These are phyloP conservation scores for Phytophthora boehmeriae DNA, from an alignment of 352 stramenopile genomes.

Conservation along the genomic window DNA sequence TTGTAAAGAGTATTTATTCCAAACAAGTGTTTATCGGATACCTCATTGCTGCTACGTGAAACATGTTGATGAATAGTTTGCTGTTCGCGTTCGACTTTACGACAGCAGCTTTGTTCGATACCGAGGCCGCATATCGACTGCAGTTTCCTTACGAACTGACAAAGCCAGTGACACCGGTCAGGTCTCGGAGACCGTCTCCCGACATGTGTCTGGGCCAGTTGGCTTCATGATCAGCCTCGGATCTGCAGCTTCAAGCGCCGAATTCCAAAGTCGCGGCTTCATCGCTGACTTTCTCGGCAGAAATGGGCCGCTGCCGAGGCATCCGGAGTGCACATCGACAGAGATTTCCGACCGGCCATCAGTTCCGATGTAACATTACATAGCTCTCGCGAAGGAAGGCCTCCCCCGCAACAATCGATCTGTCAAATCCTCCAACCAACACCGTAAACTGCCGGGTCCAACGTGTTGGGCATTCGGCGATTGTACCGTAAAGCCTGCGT, in stretches of 20 bases:
- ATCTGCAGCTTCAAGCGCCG: slow-evolving; percentile 20
- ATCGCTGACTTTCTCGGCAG: slow-evolving; percentile 3
- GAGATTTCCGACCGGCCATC: slow-evolving; percentile 20
- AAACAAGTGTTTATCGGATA: slow-evolving; percentile 3
- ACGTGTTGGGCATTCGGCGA: not conserved
- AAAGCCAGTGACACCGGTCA: not conserved
- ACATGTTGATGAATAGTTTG: slow-evolving; percentile 1
- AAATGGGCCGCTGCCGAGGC: slow-evolving; percentile 24
- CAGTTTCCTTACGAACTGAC: not conserved
- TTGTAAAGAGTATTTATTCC: slow-evolving; percentile 47
- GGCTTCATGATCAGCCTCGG: slow-evolving; percentile 14
- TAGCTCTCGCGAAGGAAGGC: slow-evolving; percentile 19
- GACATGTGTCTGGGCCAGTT: slow-evolving; percentile 6
- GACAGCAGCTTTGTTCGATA: too few species aligned
- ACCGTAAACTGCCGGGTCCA: not conserved
- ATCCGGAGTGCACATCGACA: slow-evolving; percentile 22
- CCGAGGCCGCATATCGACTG: not conserved
- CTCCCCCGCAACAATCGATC: not conserved
- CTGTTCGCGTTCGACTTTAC: slow-evolving; percentile 18
- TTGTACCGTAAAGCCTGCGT: not conserved
- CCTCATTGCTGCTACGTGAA: slow-evolving; percentile 3
- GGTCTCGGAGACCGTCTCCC: too few species aligned
- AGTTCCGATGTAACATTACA: slow-evolving; percentile 28
- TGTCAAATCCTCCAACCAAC: not conserved
- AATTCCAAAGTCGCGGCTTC: not conserved